Evolutionary conservation across 768 basidiomycete species (phyloP).

Genomic region (Rubroboletus satanas): DNA sequence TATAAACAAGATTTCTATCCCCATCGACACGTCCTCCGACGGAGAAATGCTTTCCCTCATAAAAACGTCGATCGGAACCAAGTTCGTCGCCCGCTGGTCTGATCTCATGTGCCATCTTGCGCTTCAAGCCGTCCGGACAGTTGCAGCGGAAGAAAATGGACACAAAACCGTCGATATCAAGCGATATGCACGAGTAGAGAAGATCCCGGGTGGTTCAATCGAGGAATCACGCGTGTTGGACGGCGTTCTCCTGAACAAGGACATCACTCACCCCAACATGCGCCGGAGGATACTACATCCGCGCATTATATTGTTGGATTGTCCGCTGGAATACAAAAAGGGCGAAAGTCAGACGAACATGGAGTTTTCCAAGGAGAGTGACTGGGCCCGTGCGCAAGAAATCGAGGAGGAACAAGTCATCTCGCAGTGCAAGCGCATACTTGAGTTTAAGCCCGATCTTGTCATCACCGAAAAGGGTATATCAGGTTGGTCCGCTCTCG

Average conservation of each 20-base stretch:
- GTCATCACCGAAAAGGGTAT: conserved; percentile 98
- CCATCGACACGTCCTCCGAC: conserved; percentile 84
- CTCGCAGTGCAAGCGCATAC: conserved; percentile 71
- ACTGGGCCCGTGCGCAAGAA: conserved; percentile 89
- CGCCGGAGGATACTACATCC: conserved; percentile 86
- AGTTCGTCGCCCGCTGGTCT: conserved; percentile 94
- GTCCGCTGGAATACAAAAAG: conserved; percentile 98
- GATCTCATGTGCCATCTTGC: conserved; percentile 97
- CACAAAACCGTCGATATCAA: conserved; percentile 95
- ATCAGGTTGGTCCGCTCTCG: conserved; percentile 57
- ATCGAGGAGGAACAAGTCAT: conserved; percentile 98
- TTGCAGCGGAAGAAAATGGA: conserved; percentile 71
- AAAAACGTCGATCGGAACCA: conserved; percentile 98
- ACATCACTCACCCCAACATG: conserved; percentile 98
- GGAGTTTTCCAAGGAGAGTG: conserved; percentile 90
- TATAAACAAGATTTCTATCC: conserved; percentile 81
- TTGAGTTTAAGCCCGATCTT: conserved; percentile 93
- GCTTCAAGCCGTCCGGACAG: conserved; percentile 85
- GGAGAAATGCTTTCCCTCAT: conserved; percentile 93
- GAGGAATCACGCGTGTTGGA: conserved; percentile 83
- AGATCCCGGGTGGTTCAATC: conserved; percentile 96
- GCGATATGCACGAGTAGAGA: conserved; percentile 96
- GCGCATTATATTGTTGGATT: conserved; percentile 85
- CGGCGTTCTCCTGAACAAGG: conserved; percentile 98
- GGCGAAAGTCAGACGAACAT: conserved; percentile 98